Evolutionary conservation across 768 basidiomycete species (phyloP).

Genomic region (Amanita rubescens): DNA sequence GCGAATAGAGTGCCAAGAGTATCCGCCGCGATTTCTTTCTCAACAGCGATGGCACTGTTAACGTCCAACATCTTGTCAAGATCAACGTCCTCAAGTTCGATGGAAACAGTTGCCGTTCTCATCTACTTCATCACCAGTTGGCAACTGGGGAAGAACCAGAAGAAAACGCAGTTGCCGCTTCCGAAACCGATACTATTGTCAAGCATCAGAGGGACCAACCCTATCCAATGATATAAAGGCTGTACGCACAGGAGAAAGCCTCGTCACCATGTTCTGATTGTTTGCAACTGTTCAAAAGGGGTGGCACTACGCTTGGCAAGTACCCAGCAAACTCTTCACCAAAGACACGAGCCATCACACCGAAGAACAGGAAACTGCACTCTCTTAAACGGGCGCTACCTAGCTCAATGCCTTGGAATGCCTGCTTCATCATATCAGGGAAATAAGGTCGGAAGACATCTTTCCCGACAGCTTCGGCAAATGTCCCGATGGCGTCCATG

Average conservation of each 20-base stretch:
- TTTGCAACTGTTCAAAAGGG: constrained; percentile 73
- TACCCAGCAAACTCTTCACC: constrained; percentile 89
- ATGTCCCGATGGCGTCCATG: constrained; percentile 98
- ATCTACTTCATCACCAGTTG: constrained; percentile 44
- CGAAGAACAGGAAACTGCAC: constrained; percentile 97
- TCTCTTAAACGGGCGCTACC: constrained; percentile 85
- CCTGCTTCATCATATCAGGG: constrained; percentile 91
- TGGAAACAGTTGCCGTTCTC: constrained; percentile 47
- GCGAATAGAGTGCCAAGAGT: constrained; percentile 89
- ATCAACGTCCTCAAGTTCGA: constrained; percentile 73
- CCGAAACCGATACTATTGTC: constrained; percentile 40
- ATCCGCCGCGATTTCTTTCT: constrained; percentile 98
- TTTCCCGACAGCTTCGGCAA: constrained; percentile 93
- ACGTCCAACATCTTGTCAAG: constrained; percentile 86
- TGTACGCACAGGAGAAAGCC: constrained; percentile 31
- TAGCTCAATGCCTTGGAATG: constrained; percentile 83
- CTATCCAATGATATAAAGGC: not conserved
- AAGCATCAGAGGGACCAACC: constrained; percentile 1
- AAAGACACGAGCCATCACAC: constrained; percentile 97
- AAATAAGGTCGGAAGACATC: constrained; percentile 95
- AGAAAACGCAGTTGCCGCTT: constrained; percentile 55
- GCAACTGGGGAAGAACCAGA: constrained; percentile 74
- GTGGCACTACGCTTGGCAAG: constrained; percentile 78
- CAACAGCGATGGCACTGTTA: constrained; percentile 93
- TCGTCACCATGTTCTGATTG: constrained; percentile 78